Conservation (phyloP, 495 filamentous ascomycete species). For the Penicillium cataractarum region DNA sequence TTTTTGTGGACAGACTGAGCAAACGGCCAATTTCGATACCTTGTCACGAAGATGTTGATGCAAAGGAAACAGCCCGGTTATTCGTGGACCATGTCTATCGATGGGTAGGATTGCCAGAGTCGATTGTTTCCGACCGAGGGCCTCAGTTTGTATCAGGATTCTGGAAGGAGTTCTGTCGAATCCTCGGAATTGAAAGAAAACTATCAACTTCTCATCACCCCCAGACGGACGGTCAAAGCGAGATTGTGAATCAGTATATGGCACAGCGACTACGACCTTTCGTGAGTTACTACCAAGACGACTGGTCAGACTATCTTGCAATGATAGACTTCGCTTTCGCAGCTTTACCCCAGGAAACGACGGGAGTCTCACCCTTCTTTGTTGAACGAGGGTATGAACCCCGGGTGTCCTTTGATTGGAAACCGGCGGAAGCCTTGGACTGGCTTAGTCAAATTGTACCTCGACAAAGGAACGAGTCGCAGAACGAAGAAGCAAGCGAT, state of each 20-base stretch:
- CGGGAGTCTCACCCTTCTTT: neutral
- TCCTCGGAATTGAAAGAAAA: slow-evolving; percentile 13
- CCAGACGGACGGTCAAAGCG: slow-evolving; percentile 19
- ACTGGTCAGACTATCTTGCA: slow-evolving; percentile 15
- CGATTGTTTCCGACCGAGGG: slow-evolving; percentile 26
- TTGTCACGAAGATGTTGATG: neutral
- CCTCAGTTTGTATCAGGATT: slow-evolving; percentile 19
- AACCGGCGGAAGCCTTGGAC: neutral
- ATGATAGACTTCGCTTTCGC: neutral
- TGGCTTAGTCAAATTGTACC: no score
- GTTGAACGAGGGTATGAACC: neutral
- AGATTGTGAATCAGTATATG: slow-evolving; percentile 12
- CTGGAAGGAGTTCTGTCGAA: slow-evolving; percentile 20
- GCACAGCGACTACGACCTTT: slow-evolving; percentile 5
- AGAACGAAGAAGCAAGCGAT: neutral
- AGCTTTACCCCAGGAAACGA: neutral
- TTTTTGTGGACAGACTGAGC: slow-evolving; percentile 1
- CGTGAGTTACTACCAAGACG: slow-evolving; percentile 14
- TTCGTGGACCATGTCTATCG: slow-evolving; percentile 4
- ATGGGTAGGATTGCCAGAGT: slow-evolving; percentile 10
- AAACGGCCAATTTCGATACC: slow-evolving; percentile 8
- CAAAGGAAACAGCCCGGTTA: neutral
- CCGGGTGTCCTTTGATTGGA: neutral
- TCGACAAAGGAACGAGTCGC: no score
- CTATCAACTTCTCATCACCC: slow-evolving; percentile 26